Percentiles rank a stretch among this genome's conserved stretches.
These are phyloP conservation scores for Chlorella sp. DNA, from an alignment of 139 green algal genomes.

Conservation along the genomic window DNA sequence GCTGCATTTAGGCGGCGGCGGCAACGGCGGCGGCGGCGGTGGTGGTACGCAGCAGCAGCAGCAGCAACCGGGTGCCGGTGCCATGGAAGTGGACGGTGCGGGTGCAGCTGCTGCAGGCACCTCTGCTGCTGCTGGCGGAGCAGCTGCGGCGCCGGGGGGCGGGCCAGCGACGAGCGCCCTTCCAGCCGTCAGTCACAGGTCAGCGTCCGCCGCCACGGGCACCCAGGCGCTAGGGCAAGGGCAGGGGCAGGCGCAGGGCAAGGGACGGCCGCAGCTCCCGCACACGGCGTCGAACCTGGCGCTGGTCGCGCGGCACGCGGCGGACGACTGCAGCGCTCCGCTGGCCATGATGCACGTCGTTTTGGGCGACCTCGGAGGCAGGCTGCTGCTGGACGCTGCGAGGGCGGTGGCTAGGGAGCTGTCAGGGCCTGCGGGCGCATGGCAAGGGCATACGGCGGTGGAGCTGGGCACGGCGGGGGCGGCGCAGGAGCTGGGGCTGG, in stretches of 20 bases:
- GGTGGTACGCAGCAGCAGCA: background rate
- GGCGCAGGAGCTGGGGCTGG: constrained; percentile 14
- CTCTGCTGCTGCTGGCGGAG: too few relatives aligned
- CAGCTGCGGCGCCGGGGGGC: too few relatives aligned
- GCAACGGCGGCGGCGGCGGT: background rate
- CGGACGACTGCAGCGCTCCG: constrained; percentile 19
- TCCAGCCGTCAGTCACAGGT: background rate
- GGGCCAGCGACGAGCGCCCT: background rate
- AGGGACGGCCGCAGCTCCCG: background rate
- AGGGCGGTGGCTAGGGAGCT: constrained; percentile 11
- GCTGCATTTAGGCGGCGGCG: too few relatives aligned
- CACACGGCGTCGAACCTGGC: background rate
- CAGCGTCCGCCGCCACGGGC: background rate
- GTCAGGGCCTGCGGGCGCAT: constrained; percentile 8
- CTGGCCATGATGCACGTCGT: constrained; percentile 29
- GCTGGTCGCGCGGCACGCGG: constrained; percentile 1
- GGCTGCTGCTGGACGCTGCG: constrained; percentile 28
- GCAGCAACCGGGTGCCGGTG: background rate
- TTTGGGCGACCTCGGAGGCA: constrained; percentile 19
- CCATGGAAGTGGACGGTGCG: too few relatives aligned
- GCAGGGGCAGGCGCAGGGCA: background rate
- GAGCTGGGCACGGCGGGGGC: background rate
- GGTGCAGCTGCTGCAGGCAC: too few relatives aligned
- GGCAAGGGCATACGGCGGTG: constrained; percentile 18
- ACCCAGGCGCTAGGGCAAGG: too few relatives aligned